Evolutionary conservation across 225 moss, liverwort and hornwort genomes (phyloP).

Genomic region (Polytrichum formosum): DNA sequence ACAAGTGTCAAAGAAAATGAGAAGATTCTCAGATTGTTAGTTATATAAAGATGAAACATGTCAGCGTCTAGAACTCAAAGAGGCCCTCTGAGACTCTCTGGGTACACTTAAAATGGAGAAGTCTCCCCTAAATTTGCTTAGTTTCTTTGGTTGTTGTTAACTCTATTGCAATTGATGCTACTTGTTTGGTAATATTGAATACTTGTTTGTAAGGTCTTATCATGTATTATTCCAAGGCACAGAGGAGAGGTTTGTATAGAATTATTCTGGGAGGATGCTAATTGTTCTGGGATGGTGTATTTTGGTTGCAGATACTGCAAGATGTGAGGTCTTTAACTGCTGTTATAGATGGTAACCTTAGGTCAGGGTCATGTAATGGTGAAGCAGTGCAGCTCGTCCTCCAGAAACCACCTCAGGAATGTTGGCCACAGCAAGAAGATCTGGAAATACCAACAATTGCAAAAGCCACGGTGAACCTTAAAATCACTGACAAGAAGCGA

Average conservation of each 20-base stretch:
- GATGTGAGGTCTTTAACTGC: background rate
- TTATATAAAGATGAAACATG: no score
- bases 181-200: no score
- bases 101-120: no score
- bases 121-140: no score
- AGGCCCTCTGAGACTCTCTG: no score
- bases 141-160: no score
- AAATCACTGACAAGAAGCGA: slow-evolving; percentile 5
- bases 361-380: background rate
- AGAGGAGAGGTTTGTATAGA: background rate
- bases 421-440: background rate
- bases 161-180: no score
- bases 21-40: no score
- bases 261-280: background rate
- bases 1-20: no score
- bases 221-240: no score
- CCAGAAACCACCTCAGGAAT: background rate
- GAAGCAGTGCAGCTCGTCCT: background rate
- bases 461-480: background rate
- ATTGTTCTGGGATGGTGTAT: background rate
- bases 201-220: no score
- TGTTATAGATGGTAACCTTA: background rate
- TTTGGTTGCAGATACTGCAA: background rate
- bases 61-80: no score
- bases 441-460: background rate